phyloP scores from a whole-genome alignment of 805 yeast species.

The Alloascoidea hylecoeti region DNA sequence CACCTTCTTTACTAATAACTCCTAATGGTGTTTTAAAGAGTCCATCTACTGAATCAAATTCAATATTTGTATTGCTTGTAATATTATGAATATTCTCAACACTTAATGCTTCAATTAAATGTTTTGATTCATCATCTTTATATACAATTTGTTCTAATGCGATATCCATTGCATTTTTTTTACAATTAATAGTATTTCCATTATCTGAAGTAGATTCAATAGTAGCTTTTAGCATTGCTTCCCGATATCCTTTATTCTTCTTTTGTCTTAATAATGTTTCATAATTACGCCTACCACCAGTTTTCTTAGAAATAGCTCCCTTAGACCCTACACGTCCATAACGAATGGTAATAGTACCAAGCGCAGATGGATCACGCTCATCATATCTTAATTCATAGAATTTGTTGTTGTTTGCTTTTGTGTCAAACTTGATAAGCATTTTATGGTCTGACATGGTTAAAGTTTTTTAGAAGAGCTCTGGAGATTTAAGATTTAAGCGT shows the following conservation, averaged over 20 bases:
- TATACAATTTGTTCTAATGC: constrained; percentile 1
- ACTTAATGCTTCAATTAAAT: neutral
- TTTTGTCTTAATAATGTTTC: neutral
- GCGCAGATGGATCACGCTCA: neutral
- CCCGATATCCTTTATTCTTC: neutral
- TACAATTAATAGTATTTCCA: neutral
- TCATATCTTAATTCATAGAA: neutral
- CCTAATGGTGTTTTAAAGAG: neutral
- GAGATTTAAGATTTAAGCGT: too few relatives aligned
- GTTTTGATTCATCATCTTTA: neutral
- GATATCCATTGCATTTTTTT: neutral
- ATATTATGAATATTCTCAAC: neutral
- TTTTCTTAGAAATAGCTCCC: neutral
- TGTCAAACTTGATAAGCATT: constrained; percentile 1
- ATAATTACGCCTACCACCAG: neutral
- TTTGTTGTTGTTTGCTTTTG: neutral
- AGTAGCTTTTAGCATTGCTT: constrained; percentile 1
- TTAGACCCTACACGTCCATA: neutral
- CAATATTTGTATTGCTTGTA: constrained; percentile 1
- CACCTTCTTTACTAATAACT: constrained; percentile 1
- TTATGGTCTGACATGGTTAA: neutral
- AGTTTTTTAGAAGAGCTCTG: too few relatives aligned
- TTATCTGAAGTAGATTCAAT: too few relatives aligned
- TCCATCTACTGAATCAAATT: neutral
- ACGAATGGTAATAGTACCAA: too few relatives aligned